Percentiles rank a stretch among this genome's conserved stretches.
Evolutionary conservation across 176 grass and related monocot genomes (phyloP).

Genomic region (Eleusine coracana): DNA sequence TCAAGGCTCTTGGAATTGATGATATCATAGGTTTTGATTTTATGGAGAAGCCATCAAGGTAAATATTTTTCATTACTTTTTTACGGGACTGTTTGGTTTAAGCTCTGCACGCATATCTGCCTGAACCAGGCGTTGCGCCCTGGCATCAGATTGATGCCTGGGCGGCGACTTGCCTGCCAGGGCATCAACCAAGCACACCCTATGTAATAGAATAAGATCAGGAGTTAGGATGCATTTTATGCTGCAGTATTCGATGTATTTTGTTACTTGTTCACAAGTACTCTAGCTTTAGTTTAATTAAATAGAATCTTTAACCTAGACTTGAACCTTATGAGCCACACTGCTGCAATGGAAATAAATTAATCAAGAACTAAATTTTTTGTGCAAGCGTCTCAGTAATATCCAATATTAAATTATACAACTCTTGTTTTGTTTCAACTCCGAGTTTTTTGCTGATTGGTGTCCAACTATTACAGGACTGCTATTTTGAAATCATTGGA

Average conservation of each 20-base stretch:
- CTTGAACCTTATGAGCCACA: background rate
- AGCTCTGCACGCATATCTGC: too few species aligned
- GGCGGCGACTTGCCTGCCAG: too few species aligned
- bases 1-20: conserved; percentile 96
- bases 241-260: conserved; percentile 17
- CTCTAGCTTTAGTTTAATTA: conserved; percentile 8
- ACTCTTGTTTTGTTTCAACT: conserved; percentile 7
- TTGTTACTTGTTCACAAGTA: conserved; percentile 4
- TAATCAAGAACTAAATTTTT: background rate
- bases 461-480: conserved; percentile 54
- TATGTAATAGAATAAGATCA: background rate
- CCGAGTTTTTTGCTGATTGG: conserved; percentile 20
- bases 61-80: conserved; percentile 4
- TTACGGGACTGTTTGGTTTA: too few species aligned
- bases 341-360: background rate
- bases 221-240: background rate
- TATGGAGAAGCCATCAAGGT: conserved; percentile 98
- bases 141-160: too few species aligned
- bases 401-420: background rate
- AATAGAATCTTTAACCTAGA: background rate
- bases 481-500: conserved; percentile 95
- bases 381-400: conserved; percentile 15
- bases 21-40: conserved; percentile 96
- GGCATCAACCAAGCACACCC: too few species aligned
- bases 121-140: too few species aligned